Conservation (phyloP, 106 monocot genomes). For the Dendrobium catenatum region DNA sequence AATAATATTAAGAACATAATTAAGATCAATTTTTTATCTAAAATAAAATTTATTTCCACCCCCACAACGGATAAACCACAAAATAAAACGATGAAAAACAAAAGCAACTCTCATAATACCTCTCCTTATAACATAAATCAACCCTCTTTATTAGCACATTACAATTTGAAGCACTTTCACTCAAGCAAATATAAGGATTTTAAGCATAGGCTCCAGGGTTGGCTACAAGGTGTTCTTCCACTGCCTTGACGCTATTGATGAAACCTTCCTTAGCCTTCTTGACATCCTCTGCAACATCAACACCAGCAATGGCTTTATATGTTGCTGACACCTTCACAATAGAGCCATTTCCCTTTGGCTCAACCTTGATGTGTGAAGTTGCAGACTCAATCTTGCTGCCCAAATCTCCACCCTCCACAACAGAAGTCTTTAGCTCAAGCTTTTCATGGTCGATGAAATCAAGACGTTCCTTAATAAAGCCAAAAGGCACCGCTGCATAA, state of each 20-base stretch:
- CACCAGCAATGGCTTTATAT: constrained; percentile 8
- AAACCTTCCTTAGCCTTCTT: constrained; percentile 16
- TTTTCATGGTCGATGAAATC: constrained; percentile 17
- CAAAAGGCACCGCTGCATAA: constrained; percentile 9
- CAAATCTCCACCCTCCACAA: constrained; percentile 10
- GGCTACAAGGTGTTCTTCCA: constrained; percentile 29
- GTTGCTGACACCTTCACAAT: neutral
- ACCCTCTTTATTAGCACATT: no score
- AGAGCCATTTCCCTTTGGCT: neutral
- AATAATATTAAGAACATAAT: no score
- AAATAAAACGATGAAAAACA: no score
- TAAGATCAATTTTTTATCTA: no score
- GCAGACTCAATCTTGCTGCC: constrained; percentile 19
- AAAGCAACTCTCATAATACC: no score
- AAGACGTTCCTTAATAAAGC: constrained; percentile 9
- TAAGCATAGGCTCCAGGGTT: constrained; percentile 27
- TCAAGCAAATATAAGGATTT: no score
- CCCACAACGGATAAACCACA: no score
- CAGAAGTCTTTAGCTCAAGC: constrained; percentile 1
- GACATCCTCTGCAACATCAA: neutral
- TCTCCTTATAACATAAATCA: no score
- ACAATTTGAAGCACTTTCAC: no score
- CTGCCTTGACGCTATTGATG: constrained; percentile 18
- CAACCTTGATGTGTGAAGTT: constrained; percentile 8
- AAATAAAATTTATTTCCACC: no score